Evolutionary conservation across 1,139 yeast genomes (phyloP), one percentile per base, ranked within the genome.

Genomic region (Blastobotrys buckinghamii): DNA sequence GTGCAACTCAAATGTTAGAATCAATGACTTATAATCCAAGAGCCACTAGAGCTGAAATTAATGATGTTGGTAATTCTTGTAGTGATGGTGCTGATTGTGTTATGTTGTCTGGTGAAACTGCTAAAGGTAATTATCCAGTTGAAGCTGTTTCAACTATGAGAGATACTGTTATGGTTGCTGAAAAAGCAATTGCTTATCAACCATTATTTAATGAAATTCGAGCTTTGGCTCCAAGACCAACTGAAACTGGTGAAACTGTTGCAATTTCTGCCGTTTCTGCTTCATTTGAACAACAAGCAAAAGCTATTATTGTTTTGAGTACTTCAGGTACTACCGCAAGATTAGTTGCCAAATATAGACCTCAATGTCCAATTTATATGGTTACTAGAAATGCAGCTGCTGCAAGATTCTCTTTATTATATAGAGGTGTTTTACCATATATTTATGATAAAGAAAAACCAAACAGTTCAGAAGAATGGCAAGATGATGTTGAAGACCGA

Each of bases 51-150:
- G 99, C 99, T 62, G 99, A 92, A 77, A 97, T 92, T 57, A 84
- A 96, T 50, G 99, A 92, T 73, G 98, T 94, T 58, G 98, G 98
- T 76, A 92, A 92, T 73, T 98, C 98, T 62, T 85, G 94, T 63
- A 81, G 92, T 70, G 99, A 92, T 69, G 99, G 99, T 75, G 97
- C 97, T 66, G 99, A 92, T 78, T 92, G 97, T 84, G 96, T 90
- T 69, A 92, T 92, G 98, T 81, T 92, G 72, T 86, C 96, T 50
- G 98, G 98, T 70, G 99, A 92, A 77, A 92, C 99, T 62, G 98
- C 99, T 67, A 92, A 94, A 82, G 99, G 99, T 78, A 79, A 82
- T 77, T 92, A 92, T 77, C 98, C 99, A 69, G 72, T 82, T 57
- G 95, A 92, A 78, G 96, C 98, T 55, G 99, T 92, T 57, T 78